Conservation (phyloP, 2,329 filamentous ascomycete genomes). For the Paecilomyces dactylethromorphus region DNA sequence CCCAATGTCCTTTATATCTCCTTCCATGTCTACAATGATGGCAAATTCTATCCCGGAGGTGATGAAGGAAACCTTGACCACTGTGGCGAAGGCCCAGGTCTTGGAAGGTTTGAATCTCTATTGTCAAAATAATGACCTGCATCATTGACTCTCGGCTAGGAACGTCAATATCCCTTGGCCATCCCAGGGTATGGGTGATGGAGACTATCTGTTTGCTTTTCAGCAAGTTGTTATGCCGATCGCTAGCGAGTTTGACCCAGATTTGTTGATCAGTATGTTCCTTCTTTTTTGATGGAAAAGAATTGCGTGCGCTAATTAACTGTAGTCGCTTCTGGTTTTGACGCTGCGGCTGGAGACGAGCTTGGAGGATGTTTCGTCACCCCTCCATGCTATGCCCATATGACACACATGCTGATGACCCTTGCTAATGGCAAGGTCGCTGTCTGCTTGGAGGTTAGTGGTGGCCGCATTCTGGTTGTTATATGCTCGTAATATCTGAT, state of each 20-base stretch:
- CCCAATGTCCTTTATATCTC: constrained; percentile 96
- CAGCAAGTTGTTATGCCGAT: constrained; percentile 96
- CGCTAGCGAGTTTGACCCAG: constrained; percentile 84
- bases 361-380: constrained; percentile 90
- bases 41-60: constrained; percentile 72
- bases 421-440: constrained; percentile 82
- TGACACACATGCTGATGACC: constrained; percentile 99
- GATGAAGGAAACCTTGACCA: constrained; percentile 54
- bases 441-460: constrained; percentile 71
- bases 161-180: constrained; percentile 68
- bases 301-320: constrained; percentile 3
- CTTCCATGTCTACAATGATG: constrained; percentile 78
- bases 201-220: constrained; percentile 94
- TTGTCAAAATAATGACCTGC: not conserved
- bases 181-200: constrained; percentile 76
- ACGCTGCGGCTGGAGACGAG: constrained; percentile 88
- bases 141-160: constrained; percentile 19
- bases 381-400: constrained; percentile 87
- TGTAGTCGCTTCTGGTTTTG: constrained; percentile 85
- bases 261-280: constrained; percentile 67
- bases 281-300: constrained; percentile 4
- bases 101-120: constrained; percentile 43
- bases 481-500: not conserved
- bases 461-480: not conserved
- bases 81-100: constrained; percentile 51